phyloP scores from a whole-genome alignment of 2,329 filamentous ascomycete genomes.

The Penicillium expansum region DNA sequence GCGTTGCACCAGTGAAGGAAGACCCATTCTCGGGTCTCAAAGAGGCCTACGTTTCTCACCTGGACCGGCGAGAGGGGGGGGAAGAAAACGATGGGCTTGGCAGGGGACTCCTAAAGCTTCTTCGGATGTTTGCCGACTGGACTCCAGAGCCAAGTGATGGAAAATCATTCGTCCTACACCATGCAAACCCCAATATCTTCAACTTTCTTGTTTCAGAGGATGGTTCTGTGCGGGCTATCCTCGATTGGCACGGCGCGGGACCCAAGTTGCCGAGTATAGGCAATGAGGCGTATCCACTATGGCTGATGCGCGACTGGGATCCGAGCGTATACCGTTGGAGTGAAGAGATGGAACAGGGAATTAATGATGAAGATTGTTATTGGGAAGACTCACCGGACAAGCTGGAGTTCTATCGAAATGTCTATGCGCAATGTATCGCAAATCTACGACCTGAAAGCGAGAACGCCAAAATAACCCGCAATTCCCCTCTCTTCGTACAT shows the following conservation, averaged over 20 bases:
- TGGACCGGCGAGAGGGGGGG: neutral
- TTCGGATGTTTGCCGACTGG: slow-evolving; percentile 1
- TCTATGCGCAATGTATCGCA: neutral
- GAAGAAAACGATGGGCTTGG: neutral
- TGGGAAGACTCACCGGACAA: neutral
- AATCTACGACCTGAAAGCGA: neutral
- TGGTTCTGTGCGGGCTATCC: neutral
- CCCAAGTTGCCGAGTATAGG: neutral
- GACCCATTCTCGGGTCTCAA: neutral
- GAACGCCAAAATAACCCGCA: neutral
- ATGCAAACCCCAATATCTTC: neutral
- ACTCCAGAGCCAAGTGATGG: neutral
- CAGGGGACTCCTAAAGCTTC: neutral
- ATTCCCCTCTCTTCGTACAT: neutral
- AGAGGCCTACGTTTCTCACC: neutral
- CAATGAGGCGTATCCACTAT: neutral
- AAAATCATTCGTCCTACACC: neutral
- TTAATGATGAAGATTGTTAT: neutral
- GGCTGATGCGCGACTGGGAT: neutral
- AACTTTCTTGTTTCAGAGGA: neutral
- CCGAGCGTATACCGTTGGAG: neutral
- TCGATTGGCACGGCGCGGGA: neutral
- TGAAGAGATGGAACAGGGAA: neutral
- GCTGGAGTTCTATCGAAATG: neutral
- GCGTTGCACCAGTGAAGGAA: neutral